Evolutionary conservation across 352 stramenopile genomes (phyloP), one percentile per base, ranked within the genome.

Genomic region (Pythium aquatile): DNA sequence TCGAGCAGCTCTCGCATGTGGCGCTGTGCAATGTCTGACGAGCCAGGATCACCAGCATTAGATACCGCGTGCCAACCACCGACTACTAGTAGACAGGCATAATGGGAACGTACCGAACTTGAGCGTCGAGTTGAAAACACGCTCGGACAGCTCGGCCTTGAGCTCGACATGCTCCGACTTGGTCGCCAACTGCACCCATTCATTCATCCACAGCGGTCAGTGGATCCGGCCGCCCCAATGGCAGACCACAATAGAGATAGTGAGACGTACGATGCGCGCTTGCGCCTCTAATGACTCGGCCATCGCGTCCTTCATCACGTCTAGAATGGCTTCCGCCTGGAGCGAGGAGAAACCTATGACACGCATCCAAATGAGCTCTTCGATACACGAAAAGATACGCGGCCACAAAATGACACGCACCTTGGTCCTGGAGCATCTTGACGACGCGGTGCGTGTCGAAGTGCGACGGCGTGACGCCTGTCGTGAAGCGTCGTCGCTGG

Each of bases 71-170:
- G 20, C 20, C 20, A 24, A 24, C 20, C 20, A 24, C 20, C 20
- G 20, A 24, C 20, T 24, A 24, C 20, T 24, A 24, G 20, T 24
- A 24, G 20, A 24, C 20, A 24, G 20, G 20, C 20, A 24, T 24
- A 24, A 10, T 33, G 10, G 14, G 7, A 14, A 51, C 55, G 52
- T 42, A 95, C 87, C 87, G 55, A 96, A 96, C 63, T 96, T 96
- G 52, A 96, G 81, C 20, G 87, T 96, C 46, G 87, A 96, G 71
- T 93, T 93, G 63, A 96, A 93, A 13, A 96, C 87, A 40, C 85
- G 86, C 70, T 96, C 85, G 7, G 87, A 93, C 35, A 96, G 76
- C 63, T 96, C 87, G 11, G 87, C 85, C 56, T 90, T 88, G 42
- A 96, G 76, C 59, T 96, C 83, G 17, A 94, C 78, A 52, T 96